Evolutionary conservation across 108 stramenopile genomes (phyloP), one percentile per base, ranked within the genome.

Genomic region (Nitzschia palea): DNA sequence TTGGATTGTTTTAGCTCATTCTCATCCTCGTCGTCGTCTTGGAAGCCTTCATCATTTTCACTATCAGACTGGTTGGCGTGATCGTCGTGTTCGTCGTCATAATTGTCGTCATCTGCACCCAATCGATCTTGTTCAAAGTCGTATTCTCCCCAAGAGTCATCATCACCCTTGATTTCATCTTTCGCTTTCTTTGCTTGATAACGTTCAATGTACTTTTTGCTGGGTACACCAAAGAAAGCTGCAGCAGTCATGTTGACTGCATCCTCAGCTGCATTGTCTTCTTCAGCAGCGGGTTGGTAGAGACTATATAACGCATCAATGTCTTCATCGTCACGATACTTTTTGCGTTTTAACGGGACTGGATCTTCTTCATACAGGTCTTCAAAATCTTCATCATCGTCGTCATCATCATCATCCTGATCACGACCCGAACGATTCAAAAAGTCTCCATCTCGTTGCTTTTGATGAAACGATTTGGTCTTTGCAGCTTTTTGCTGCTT

Each of bases 261-360:
- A 35, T 71, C 85, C 25, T 86, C 84, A 4, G 50, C 85, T 33
- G 76, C 85, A 2, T 68, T 64, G 37, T 67, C 78, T 22, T 68
- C 73, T 17, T 80, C 73, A 47, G 76, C 80, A 10, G 31, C 81
- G 18, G 58, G 73, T 22, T 94, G 82, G 67, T 94, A 92, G 14
- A 92, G 29, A 17, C 68, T 55, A 64, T 82, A 88, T 34, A 91
- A 62, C 23, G 87, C 87, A 33, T 87, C 84, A 36, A 95, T 86
- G 20, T 91, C 93, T 26, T 96, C 93, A 26, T 93, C 88, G 22
- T 81, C 86, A 20, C 94, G 77, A 68, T 88, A 90, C 58, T 89
- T 90, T 51, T 86, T 90, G 25, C 89, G 74, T 35, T 72, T 77
- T 15, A 50, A 48, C 12, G 67, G 62, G 68, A 56, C 31, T 62